These are phyloP conservation scores for Cutaneotrichosporon sp. DNA, from an alignment of 1,284 basidiomycete genomes.

Conservation along the genomic window DNA sequence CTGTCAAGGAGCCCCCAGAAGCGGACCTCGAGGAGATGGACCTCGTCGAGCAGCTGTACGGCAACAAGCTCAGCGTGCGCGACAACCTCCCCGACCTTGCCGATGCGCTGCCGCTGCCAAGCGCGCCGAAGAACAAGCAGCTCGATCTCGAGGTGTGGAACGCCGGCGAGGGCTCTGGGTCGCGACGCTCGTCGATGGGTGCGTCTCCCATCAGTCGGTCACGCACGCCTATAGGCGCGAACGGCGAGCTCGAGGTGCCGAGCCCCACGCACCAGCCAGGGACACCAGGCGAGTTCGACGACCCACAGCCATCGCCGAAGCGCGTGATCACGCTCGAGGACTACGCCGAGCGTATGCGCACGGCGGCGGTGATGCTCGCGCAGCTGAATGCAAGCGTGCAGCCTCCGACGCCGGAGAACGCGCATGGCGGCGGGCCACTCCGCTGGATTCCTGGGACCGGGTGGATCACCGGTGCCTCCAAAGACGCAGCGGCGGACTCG, in stretches of 20 bases:
- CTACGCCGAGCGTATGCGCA: slow-evolving; percentile 97
- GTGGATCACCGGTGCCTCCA: slow-evolving; percentile 58
- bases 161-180: slow-evolving; percentile 24
- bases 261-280: background rate
- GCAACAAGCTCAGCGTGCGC: slow-evolving; percentile 69
- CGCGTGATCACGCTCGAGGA: slow-evolving; percentile 71
- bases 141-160: slow-evolving; percentile 78
- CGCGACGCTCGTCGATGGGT: slow-evolving; percentile 29
- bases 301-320: slow-evolving; percentile 27
- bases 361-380: slow-evolving; percentile 96
- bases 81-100: slow-evolving; percentile 71
- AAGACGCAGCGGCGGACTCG: slow-evolving; percentile 19
- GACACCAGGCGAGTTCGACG: slow-evolving; percentile 7
- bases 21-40: slow-evolving; percentile 78
- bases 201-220: slow-evolving; percentile 4
- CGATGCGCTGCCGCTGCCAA: slow-evolving; percentile 74
- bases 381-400: slow-evolving; percentile 86
- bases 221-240: slow-evolving; percentile 2
- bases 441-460: slow-evolving; percentile 69
- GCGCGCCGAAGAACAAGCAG: slow-evolving; percentile 82
- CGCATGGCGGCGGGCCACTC: slow-evolving; percentile 41
- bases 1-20: slow-evolving; percentile 1
- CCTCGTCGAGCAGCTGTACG: slow-evolving; percentile 90
- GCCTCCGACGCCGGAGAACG: slow-evolving; percentile 54
- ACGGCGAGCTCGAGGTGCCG: slow-evolving; percentile 13